Evolutionary conservation across 495 filamentous ascomycete species (phyloP), one percentile per base, ranked within the genome.

Genomic region (Neurospora sp.): DNA sequence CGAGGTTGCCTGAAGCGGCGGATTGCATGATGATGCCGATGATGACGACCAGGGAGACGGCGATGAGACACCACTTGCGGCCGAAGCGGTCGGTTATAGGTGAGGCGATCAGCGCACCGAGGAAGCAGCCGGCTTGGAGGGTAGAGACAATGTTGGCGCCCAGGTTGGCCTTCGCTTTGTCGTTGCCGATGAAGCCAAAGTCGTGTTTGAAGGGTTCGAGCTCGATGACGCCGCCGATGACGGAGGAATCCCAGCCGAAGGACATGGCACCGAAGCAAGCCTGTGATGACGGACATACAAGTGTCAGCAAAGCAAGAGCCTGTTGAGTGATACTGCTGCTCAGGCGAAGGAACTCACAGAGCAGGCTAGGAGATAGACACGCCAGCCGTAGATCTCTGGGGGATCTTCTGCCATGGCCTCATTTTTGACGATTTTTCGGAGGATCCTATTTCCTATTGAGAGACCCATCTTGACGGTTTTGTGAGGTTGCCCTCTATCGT

Each of bases 251-350:
- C 86, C 89, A 89, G 27, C 90, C 90, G 71, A 92, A 91, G 35
- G 90, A 85, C 88, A 91, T 92, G 73, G 92, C 92, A 54, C 92
- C 92, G 74, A 92, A 94, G 82, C 92, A 92, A 6, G 89, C 89
- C 87, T 88, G 71, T 70, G 9, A 48, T 16, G 4, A 27, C 27
- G 40, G 27, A 11, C 18, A 71, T 18, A 5, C 16, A 70, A 37
- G 41, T 39, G 70, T 77, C 27, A 70, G 73, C 46, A 74, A 16
- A 71, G 46, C 73, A 54, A 77, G 40, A 66, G 35, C 31, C 35
- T 40, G 70, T 59, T 77, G 39, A 39, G n/a, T 5, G 18, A n/a
- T 18, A 11, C 31, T 10, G 41, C 27, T 39, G 39, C 16, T 70
- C 20, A 42, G n/a, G 39, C 5, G 39, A 62, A 39, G 35, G 10